phyloP scores from a whole-genome alignment of 352 stramenopile genomes.

The Globisporangium orthogonon region DNA sequence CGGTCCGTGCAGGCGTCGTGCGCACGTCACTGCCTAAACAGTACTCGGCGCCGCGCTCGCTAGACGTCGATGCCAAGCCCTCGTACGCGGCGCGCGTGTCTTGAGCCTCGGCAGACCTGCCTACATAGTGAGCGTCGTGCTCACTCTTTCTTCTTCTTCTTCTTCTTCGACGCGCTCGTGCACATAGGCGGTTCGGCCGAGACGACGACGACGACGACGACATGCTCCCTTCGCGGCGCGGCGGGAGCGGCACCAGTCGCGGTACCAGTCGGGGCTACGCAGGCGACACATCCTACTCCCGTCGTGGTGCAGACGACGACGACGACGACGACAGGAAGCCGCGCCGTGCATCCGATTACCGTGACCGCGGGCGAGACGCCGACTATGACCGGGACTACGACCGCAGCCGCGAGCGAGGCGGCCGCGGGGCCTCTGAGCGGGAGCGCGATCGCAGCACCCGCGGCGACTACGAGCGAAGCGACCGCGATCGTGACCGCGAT shows the following conservation, averaged over 20 bases:
- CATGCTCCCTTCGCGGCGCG: conserved; percentile 18
- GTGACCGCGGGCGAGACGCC: conserved; percentile 6
- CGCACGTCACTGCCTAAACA: conserved; percentile 68
- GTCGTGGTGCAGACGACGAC: conserved; percentile 28
- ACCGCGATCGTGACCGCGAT: conserved; percentile 21
- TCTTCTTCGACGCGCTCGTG: neutral
- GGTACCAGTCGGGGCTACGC: conserved; percentile 8
- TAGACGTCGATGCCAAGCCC: conserved; percentile 77
- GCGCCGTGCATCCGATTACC: conserved; percentile 15
- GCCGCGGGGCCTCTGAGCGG: conserved; percentile 3
- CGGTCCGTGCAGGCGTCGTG: conserved; percentile 44
- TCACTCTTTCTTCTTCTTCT: neutral
- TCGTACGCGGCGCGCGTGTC: conserved; percentile 37
- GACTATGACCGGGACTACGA: conserved; percentile 17
- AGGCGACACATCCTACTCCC: conserved; percentile 18
- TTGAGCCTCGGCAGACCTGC: too few relatives aligned
- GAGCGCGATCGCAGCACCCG: conserved; percentile 14
- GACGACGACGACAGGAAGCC: conserved; percentile 38
- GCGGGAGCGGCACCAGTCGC: conserved; percentile 16
- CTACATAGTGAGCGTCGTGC: neutral
- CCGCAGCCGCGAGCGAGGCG: conserved; percentile 16
- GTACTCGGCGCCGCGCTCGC: conserved; percentile 64
- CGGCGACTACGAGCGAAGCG: conserved; percentile 14
- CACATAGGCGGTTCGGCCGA: conserved; percentile 56
- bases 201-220: conserved; percentile 65